Conservation (phyloP, 495 filamentous ascomycete species). For the Umbilicaria muhlenbergii region DNA sequence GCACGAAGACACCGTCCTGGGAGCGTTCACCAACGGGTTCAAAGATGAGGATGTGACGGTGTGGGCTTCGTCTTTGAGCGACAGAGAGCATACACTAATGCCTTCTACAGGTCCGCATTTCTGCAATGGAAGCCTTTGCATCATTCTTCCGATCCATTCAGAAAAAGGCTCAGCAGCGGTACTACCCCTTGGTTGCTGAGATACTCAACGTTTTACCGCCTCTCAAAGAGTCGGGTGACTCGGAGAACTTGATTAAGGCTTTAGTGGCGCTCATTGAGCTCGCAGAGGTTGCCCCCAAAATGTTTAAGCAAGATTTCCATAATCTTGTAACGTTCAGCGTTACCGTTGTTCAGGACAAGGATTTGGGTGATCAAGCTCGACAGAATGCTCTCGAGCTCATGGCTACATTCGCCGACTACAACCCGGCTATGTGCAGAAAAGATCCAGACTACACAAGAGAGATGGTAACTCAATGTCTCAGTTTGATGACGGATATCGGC, state of each 20-base stretch:
- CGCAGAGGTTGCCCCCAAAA: conserved; percentile 78
- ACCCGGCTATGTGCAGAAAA: conserved; percentile 85
- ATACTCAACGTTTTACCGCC: conserved; percentile 87
- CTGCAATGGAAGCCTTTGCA: conserved; percentile 92
- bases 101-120: conserved; percentile 52
- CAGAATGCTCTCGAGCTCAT: conserved; percentile 95
- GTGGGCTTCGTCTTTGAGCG: conserved; percentile 16
- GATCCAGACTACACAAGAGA: conserved; percentile 76
- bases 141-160: conserved; percentile 82
- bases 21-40: conserved; percentile 80
- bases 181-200: conserved; percentile 70
- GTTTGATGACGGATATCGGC: conserved; percentile 98
- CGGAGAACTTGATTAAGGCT: conserved; percentile 76
- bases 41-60: conserved; percentile 72
- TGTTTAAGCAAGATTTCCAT: conserved; percentile 89
- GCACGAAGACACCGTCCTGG: conserved; percentile 71
- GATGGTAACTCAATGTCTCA: conserved; percentile 98
- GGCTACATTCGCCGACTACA: conserved; percentile 95
- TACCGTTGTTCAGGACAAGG: conserved; percentile 88
- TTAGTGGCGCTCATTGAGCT: conserved; percentile 85
- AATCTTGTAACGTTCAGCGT: conserved; percentile 85
- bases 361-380: conserved; percentile 71
- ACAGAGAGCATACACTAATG: conserved; percentile 1
- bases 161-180: conserved; percentile 77
- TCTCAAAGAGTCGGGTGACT: conserved; percentile 76